These are phyloP conservation scores for Aspergillus pseudonomiae DNA, from an alignment of 2,329 filamentous ascomycete genomes.

Conservation along the genomic window DNA sequence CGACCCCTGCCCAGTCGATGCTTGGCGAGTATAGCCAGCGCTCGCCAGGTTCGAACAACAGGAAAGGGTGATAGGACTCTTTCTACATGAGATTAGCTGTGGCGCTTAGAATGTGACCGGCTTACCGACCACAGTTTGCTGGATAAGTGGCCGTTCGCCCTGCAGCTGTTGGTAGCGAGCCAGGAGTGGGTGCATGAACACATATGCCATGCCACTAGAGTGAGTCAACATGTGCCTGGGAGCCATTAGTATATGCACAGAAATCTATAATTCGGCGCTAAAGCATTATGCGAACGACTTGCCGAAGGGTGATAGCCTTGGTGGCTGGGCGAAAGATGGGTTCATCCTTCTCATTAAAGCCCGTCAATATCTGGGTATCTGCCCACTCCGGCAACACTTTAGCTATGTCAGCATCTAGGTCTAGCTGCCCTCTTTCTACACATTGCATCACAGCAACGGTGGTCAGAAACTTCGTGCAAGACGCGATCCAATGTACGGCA, in stretches of 20 bases:
- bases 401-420: constrained; percentile 49
- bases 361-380: constrained; percentile 49
- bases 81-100: background rate
- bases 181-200: background rate
- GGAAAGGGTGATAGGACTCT: background rate
- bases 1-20: background rate
- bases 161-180: background rate
- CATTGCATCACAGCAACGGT: constrained; percentile 55
- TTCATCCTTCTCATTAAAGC: constrained; percentile 40
- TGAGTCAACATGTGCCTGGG: background rate
- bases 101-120: accelerated
- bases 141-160: background rate
- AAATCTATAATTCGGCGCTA: too few relatives aligned
- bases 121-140: background rate
- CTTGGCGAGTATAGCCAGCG: constrained; percentile 10
- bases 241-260: background rate
- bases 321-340: background rate
- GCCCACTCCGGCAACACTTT: constrained; percentile 51
- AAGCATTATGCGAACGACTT: background rate
- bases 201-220: background rate
- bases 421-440: constrained; percentile 54
- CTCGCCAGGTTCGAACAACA: constrained; percentile 8
- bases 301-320: background rate
- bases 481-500: background rate
- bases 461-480: constrained; percentile 48